Percentiles rank a stretch among this genome's conserved stretches.
Conservation (phyloP, 1,284 basidiomycete species). For the Ustilago esculenta region DNA sequence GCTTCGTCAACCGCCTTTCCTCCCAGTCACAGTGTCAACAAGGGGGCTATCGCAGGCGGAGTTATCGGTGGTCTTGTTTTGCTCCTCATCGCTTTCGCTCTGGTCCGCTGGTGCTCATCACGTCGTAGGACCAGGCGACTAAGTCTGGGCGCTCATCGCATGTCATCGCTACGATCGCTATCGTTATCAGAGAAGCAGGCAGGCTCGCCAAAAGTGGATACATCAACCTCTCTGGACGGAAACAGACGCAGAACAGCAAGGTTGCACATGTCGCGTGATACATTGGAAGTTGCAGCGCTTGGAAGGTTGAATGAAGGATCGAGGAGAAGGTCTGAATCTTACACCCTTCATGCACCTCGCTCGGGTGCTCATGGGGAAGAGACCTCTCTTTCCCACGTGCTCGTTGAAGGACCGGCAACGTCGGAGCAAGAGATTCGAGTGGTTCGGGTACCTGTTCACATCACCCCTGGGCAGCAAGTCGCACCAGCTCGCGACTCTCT, state of each 20-base stretch:
- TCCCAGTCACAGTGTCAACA: constrained; percentile 3
- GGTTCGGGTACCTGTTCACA: background rate
- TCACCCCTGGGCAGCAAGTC: background rate
- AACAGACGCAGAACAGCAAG: background rate
- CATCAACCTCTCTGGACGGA: background rate
- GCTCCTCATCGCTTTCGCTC: constrained; percentile 1
- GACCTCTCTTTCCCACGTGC: constrained; percentile 5
- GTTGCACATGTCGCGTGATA: background rate
- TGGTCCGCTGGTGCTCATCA: constrained; percentile 20
- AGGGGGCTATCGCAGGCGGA: constrained; percentile 15
- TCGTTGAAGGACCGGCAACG: background rate
- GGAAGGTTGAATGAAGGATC: constrained; percentile 10
- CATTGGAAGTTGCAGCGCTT: background rate
- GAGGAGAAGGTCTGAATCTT: background rate
- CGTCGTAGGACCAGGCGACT: constrained; percentile 12
- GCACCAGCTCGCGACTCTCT: background rate
- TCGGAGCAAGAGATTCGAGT: constrained; percentile 6
- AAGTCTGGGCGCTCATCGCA: constrained; percentile 4
- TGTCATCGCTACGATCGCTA: constrained; percentile 5
- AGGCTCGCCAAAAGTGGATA: background rate
- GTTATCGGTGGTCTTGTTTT: constrained; percentile 11
- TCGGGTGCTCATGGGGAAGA: too few species aligned
- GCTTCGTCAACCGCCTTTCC: background rate
- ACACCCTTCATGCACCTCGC: too few species aligned
- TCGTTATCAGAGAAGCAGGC: constrained; percentile 8